Base-by-base conservation (phyloP, 2,329 filamentous ascomycete species). In the Xylaria sp. region DNA sequence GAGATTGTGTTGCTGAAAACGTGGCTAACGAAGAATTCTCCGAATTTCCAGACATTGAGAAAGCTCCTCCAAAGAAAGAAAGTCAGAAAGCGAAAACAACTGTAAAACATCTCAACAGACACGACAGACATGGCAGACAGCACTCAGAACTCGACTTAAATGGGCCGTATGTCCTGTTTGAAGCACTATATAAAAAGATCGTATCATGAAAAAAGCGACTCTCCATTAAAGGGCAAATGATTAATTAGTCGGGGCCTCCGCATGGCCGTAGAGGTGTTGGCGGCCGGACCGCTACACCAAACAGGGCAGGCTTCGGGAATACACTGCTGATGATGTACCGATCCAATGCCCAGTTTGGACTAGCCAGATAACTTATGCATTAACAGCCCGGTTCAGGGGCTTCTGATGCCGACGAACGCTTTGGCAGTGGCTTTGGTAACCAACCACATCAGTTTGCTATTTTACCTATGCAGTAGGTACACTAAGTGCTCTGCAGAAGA, bases 301-400 rank as follows among this genome's bases (percentile, higher is more conserved):
- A 70, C 54, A 18, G 20, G 63, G 69, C 23, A 71, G 60, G 66
- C 66, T 67, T 71, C 66, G 60, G 69, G 69, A 69, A 71, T 64
- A 62, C 39, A 46, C 34, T 59, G 46, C 57, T 67, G 60, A 62
- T 37, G 31, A 34, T 52, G 15, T 61, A 59, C 18, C n/a, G 39
- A 65, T 39, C 50, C 13, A 52, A 20, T 62, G 2, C 59, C 60
- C 15, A 57, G 13, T 48, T 23, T 15, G 51, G 31, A 60, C 59
- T 69, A 66, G 67, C 50, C 3, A 13, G 23, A 37, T 13, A 12
- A 10, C 20, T 31, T 48, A 44, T 54, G 34, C 25, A 44, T 51
- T 48, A 12, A 20, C 10, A 55, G 20, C 63, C 60, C 8, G 50
- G 64, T 69, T 67, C 64, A 67, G 65, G 67, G 67, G 65, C 64